Conservation (phyloP, 768 basidiomycete species). For the Paxillus rubicundulus region DNA sequence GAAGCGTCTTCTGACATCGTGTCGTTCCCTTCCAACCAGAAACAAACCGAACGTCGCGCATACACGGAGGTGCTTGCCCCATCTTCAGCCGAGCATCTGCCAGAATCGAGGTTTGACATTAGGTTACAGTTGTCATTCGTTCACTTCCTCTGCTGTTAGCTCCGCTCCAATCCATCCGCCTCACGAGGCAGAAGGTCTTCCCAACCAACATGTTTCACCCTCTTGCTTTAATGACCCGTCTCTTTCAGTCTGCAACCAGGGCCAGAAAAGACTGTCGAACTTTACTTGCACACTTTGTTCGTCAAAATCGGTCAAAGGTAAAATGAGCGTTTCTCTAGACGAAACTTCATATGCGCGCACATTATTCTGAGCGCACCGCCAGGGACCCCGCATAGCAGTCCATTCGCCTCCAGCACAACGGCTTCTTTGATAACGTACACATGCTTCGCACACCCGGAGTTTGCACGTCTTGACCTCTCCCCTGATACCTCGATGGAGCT, state of each 20-base stretch:
- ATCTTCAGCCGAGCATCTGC: background rate
- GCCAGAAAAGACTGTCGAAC: conserved; percentile 4
- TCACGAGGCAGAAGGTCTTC: background rate
- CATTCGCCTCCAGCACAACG: background rate
- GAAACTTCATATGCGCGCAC: conserved; percentile 17
- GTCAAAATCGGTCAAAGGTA: conserved; percentile 17
- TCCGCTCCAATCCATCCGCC: background rate
- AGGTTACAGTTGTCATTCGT: background rate
- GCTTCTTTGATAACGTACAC: background rate
- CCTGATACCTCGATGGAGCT: conserved; percentile 20
- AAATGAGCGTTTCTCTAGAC: conserved; percentile 3
- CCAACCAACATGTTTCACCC: background rate
- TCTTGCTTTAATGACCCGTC: background rate
- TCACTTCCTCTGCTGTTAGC: conserved; percentile 17
- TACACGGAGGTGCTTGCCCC: conserved; percentile 9
- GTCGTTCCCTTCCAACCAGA: background rate
- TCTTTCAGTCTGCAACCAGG: conserved; percentile 18
- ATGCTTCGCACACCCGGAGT: background rate
- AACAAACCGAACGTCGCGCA: conserved; percentile 7
- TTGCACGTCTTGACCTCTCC: conserved; percentile 11
- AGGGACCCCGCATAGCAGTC: conserved; percentile 7
- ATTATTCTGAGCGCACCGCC: conserved; percentile 11
- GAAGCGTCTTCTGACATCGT: conserved; percentile 24
- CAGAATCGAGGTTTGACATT: conserved; percentile 16
- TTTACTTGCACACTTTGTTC: conserved; percentile 24